Conservation (phyloP, 805 yeast species). For the Kluyveromyces starmeri region DNA sequence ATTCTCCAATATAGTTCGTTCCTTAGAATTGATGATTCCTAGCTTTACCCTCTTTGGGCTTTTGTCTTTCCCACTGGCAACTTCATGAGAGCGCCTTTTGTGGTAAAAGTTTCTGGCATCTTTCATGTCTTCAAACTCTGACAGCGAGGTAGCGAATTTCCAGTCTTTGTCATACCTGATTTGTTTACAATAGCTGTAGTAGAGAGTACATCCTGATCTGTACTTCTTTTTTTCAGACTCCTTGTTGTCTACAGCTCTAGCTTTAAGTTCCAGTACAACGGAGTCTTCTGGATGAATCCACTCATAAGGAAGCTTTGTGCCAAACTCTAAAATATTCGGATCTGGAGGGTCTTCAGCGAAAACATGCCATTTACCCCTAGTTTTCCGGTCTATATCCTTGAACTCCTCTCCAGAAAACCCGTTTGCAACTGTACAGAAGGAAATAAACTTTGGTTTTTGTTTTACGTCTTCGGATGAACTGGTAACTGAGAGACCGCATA, state of each 20-base stretch:
- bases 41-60: constrained; percentile 15
- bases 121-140: constrained; percentile 40
- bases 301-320: constrained; percentile 50
- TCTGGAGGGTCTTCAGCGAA: constrained; percentile 36
- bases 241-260: constrained; percentile 55
- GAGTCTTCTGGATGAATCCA: constrained; percentile 81
- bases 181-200: constrained; percentile 64
- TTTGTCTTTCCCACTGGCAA: constrained; percentile 10
- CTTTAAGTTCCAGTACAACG: constrained; percentile 73
- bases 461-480: constrained; percentile 24
- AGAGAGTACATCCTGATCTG: constrained; percentile 59
- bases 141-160: constrained; percentile 44
- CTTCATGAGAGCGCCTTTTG: constrained; percentile 11
- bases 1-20: neutral
- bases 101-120: constrained; percentile 11
- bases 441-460: constrained; percentile 35
- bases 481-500: constrained; percentile 58
- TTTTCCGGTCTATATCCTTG: constrained; percentile 44
- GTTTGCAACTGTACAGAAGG: constrained; percentile 76
- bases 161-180: constrained; percentile 63
- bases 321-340: constrained; percentile 39
- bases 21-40: constrained; percentile 15
- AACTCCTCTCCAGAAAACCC: constrained; percentile 66
- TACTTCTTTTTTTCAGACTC: constrained; percentile 37
- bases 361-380: constrained; percentile 55